phyloP scores from a whole-genome alignment of 2,329 filamentous ascomycete species.

The Alternaria hordeiaustralica region DNA sequence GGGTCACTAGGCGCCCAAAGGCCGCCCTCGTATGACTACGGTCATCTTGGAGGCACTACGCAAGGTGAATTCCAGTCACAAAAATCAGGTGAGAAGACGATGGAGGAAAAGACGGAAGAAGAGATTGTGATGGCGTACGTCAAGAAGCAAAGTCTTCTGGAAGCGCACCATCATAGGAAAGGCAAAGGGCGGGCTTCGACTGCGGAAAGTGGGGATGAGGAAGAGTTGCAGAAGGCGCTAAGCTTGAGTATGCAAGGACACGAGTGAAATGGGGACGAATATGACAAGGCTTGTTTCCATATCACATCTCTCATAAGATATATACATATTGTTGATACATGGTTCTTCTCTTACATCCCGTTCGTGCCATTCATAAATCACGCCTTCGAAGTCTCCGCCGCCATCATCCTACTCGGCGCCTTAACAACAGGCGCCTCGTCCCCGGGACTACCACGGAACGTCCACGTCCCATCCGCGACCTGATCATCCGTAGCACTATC shows the following conservation, averaged over 20 bases:
- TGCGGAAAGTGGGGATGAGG: not conserved
- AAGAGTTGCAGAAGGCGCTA: not conserved
- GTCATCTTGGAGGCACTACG: not conserved
- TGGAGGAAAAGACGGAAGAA: conserved; percentile 64
- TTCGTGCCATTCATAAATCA: not conserved
- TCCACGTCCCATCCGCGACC: conserved; percentile 56
- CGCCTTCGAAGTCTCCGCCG: conserved; percentile 19
- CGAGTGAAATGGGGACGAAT: not conserved
- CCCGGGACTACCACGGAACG: conserved; percentile 57
- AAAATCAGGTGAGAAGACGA: conserved; percentile 44
- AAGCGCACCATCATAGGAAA: conserved; percentile 60
- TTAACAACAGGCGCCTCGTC: conserved; percentile 39
- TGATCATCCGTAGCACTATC: conserved; percentile 61
- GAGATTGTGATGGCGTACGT: conserved; percentile 77
- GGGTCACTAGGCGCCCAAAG: too few relatives aligned
- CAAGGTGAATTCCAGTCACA: conserved; percentile 11
- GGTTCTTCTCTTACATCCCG: not conserved
- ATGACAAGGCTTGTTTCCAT: not conserved
- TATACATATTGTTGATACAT: conserved; percentile 8
- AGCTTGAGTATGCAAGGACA: not conserved
- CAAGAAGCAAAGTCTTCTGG: conserved; percentile 74
- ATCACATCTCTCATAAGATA: conserved; percentile 3
- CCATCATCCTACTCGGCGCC: conserved; percentile 31
- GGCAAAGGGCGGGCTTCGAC: not conserved
- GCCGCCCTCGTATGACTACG: not conserved